Conservation (phyloP, 1,139 yeast genomes). For the Torulaspora pretoriensis region DNA sequence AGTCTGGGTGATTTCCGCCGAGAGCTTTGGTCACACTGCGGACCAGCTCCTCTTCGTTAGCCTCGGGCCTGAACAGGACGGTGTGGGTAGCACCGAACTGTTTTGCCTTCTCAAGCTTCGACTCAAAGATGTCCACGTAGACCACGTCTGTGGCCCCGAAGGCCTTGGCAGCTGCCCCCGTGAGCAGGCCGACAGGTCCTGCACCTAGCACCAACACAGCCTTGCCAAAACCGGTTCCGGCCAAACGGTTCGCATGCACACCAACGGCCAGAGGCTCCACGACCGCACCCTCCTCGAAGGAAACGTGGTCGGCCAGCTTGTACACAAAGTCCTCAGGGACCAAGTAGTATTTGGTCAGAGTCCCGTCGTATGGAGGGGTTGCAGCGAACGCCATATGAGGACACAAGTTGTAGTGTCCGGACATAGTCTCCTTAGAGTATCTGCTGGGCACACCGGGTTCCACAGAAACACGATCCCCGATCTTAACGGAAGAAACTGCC, state of each 20-base stretch:
- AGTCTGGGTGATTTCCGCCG: constrained; percentile 49
- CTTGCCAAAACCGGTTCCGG: constrained; percentile 67
- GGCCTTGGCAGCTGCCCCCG: constrained; percentile 74
- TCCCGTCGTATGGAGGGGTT: constrained; percentile 70
- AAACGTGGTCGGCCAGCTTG: constrained; percentile 70
- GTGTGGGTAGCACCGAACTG: constrained; percentile 42
- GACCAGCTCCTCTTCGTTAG: constrained; percentile 37
- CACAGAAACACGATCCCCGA: constrained; percentile 80
- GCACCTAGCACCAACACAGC: constrained; percentile 81
- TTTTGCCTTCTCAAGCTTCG: constrained; percentile 32
- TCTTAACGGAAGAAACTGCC: constrained; percentile 54
- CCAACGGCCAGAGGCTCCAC: constrained; percentile 88
- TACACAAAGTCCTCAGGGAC: constrained; percentile 83
- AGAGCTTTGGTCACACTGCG: constrained; percentile 40
- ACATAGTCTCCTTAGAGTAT: constrained; percentile 65
- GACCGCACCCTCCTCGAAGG: constrained; percentile 82
- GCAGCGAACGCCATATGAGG: constrained; percentile 86
- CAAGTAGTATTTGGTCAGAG: constrained; percentile 65
- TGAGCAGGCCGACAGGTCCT: constrained; percentile 84
- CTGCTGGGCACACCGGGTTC: constrained; percentile 85
- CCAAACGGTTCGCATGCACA: constrained; percentile 73
- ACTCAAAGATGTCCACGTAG: constrained; percentile 35
- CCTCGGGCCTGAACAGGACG: constrained; percentile 44
- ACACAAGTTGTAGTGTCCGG: constrained; percentile 74
- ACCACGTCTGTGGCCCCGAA: constrained; percentile 66